phyloP scores from a whole-genome alignment of 2,329 filamentous ascomycete species.

The Hypoxylon sp. region DNA sequence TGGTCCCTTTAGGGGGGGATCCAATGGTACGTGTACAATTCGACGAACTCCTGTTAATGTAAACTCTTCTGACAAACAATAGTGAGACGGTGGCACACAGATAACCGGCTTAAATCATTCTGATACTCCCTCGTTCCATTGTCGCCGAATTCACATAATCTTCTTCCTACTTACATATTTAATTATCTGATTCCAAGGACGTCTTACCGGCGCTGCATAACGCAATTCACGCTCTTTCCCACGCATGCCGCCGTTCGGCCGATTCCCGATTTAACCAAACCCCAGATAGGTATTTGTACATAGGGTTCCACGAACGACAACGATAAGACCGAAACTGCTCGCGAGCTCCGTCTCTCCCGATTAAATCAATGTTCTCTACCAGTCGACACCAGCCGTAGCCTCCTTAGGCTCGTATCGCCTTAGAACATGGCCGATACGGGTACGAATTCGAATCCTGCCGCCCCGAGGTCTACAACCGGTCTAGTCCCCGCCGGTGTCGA shows the following conservation, averaged over 20 bases:
- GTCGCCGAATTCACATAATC: conserved; percentile 9
- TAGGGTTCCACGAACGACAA: conserved; percentile 16
- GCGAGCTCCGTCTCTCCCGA: conserved; percentile 19
- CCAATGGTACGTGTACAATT: conserved; percentile 47
- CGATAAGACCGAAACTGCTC: conserved; percentile 33
- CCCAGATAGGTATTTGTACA: conserved; percentile 7
- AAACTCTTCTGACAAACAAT: conserved; percentile 36
- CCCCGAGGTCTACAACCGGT: conserved; percentile 64
- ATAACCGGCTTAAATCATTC: conserved; percentile 35
- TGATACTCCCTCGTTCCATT: conserved; percentile 15
- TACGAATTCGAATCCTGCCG: conserved; percentile 45
- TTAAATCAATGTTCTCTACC: conserved; percentile 48
- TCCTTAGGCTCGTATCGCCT: conserved; percentile 42
- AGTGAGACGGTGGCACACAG: conserved; percentile 32
- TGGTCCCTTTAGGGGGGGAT: conserved; percentile 27
- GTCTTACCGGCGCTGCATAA: conserved; percentile 11
- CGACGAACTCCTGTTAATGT: conserved; percentile 41
- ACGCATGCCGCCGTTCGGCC: conserved; percentile 39
- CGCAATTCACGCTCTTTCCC: conserved; percentile 11
- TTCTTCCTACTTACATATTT: conserved; percentile 19
- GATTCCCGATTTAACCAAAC: conserved; percentile 34
- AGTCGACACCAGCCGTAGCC: conserved; percentile 46
- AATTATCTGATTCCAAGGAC: neutral
- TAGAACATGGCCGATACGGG: conserved; percentile 51
- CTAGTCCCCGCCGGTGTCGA: conserved; percentile 61